Percentiles rank a stretch among this genome's conserved stretches.
These are phyloP conservation scores for Elaeagnus macrophylla DNA, from an alignment of 306 rosid species.

Conservation along the genomic window DNA sequence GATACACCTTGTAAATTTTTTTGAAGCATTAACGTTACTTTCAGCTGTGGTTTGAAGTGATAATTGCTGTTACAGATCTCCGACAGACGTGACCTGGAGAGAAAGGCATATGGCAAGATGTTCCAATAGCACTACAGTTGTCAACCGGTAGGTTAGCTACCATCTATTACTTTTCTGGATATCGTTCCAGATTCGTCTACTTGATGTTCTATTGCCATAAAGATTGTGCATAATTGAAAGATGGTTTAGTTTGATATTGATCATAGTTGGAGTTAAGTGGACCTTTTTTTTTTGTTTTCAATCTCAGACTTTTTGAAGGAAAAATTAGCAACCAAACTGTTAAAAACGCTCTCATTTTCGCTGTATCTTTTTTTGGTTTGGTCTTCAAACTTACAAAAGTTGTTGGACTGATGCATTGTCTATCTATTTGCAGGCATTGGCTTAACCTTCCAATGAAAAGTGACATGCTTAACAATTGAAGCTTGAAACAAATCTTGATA, in stretches of 20 bases:
- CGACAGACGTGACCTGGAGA: conserved; percentile 64
- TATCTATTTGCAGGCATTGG: too few species aligned
- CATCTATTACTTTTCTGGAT: background rate
- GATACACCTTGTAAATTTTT: conserved; percentile 5
- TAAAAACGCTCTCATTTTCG: too few species aligned
- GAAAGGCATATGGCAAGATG: conserved; percentile 73
- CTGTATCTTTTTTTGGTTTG: too few species aligned
- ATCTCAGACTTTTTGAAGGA: conserved; percentile 12
- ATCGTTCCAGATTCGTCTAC: too few species aligned
- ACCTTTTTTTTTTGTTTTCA: conserved; percentile 4
- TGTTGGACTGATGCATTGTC: too few species aligned
- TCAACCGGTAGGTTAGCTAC: conserved; percentile 22
- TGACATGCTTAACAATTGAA: conserved; percentile 15
- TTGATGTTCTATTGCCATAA: background rate
- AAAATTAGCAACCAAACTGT: conserved; percentile 9
- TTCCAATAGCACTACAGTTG: conserved; percentile 38
- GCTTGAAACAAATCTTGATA: conserved; percentile 16
- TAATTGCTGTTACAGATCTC: conserved; percentile 42
- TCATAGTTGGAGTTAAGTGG: conserved; percentile 10
- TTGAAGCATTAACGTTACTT: background rate
- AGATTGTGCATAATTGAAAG: conserved; percentile 1
- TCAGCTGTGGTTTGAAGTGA: conserved; percentile 1
- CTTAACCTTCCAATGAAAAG: background rate
- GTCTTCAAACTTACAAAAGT: too few species aligned
- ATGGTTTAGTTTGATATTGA: background rate